Conservation (phyloP, 345 rosid species). For the Zanthoxylum bungeanum region DNA sequence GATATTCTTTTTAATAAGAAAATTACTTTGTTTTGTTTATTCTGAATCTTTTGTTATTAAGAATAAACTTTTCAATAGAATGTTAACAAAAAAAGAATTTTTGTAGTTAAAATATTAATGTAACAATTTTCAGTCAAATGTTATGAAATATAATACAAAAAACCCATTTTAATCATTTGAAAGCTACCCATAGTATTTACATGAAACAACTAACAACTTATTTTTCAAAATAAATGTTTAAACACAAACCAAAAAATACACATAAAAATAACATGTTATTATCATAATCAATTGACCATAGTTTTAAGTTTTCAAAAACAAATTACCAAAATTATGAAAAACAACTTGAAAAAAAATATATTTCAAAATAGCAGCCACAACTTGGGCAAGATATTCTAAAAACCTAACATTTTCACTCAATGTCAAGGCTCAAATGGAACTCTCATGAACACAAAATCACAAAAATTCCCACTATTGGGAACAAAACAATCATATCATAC, state of each 20-base stretch:
- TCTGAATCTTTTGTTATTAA: too few species aligned
- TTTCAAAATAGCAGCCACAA: not conserved
- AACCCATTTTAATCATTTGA: not conserved
- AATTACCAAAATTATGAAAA: not conserved
- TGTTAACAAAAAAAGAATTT: not conserved
- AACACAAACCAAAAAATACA: not conserved
- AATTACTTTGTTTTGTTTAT: too few species aligned
- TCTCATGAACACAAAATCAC: not conserved
- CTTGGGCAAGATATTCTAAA: not conserved
- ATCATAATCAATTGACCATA: too few species aligned
- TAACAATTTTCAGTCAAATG: too few species aligned
- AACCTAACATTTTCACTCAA: slow-evolving; percentile 7
- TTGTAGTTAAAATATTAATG: too few species aligned
- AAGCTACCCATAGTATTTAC: not conserved
- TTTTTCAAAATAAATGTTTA: too few species aligned
- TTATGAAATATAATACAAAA: too few species aligned
- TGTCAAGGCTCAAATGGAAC: not conserved
- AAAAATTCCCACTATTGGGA: not conserved
- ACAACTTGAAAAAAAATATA: not conserved
- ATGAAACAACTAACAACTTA: not conserved
- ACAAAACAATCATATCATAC: not conserved
- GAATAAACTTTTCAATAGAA: too few species aligned
- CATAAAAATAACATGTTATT: not conserved
- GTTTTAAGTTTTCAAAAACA: too few species aligned
- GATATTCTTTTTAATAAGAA: too few species aligned